Conservation (phyloP, 2,329 filamentous ascomycete species). For the Parafenestella ontariensis region DNA sequence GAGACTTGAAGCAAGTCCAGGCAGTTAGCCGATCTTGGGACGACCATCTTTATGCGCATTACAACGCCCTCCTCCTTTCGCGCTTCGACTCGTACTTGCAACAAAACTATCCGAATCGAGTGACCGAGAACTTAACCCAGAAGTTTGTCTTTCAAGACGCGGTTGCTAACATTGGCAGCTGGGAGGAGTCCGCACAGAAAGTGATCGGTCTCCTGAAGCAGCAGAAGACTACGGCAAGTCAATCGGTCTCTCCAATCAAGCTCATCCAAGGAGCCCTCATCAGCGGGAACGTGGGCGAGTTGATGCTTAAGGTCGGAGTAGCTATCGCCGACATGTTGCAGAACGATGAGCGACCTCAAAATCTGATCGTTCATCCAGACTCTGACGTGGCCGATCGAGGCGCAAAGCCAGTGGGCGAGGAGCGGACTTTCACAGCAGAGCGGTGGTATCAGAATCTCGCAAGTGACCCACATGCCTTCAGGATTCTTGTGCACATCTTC, state of each 20-base stretch:
- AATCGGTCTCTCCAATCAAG: slow-evolving; percentile 72
- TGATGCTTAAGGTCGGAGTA: slow-evolving; percentile 54
- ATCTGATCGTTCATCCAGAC: slow-evolving; percentile 43
- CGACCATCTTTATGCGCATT: slow-evolving; percentile 84
- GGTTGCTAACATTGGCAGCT: slow-evolving; percentile 67
- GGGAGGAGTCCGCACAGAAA: slow-evolving; percentile 58
- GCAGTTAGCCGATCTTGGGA: slow-evolving; percentile 81
- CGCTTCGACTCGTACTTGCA: slow-evolving; percentile 79
- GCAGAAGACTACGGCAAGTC: slow-evolving; percentile 61
- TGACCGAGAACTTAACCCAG: slow-evolving; percentile 62
- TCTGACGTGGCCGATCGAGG: slow-evolving; percentile 21
- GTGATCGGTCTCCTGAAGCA: slow-evolving; percentile 68
- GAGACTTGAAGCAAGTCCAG: slow-evolving; percentile 79
- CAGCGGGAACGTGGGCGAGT: slow-evolving; percentile 60
- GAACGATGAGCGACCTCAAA: slow-evolving; percentile 33
- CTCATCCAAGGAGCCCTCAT: slow-evolving; percentile 79
- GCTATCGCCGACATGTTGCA: slow-evolving; percentile 51
- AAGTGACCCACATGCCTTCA: slow-evolving; percentile 52
- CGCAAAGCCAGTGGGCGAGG: slow-evolving; percentile 24
- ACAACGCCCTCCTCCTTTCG: slow-evolving; percentile 81
- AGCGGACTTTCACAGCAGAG: slow-evolving; percentile 30
- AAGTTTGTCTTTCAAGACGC: slow-evolving; percentile 71
- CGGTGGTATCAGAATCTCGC: slow-evolving; percentile 43
- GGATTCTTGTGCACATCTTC: slow-evolving; percentile 61
- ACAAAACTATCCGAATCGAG: slow-evolving; percentile 58